Base-by-base conservation (phyloP, 371 early-diverging fungal genomes). In the Umbelopsis sp. region DNA sequence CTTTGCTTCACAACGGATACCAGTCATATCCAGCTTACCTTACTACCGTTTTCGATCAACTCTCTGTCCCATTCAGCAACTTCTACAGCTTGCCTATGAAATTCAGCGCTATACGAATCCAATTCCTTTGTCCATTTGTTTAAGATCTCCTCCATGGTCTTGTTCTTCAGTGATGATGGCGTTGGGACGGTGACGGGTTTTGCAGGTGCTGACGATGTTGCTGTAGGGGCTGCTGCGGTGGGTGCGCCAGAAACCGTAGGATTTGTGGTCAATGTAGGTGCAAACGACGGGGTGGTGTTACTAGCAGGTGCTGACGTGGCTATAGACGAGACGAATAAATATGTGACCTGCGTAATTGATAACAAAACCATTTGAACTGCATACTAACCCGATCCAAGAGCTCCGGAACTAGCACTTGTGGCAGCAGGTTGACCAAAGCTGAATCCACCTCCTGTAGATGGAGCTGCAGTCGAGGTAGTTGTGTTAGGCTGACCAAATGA, bases 41-140 rank as follows among this genome's bases (percentile, higher is more conserved):
- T 85, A 63, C 86, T 86, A 20, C 93, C 93, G 71, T 96, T 96
- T 67, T 92, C 89, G 70, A 97, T 87, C 63, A 97, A 76, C 70
- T 87, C 86, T 38, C 88, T 86, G 81, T 97, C 97, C 94, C 93
- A 93, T 53, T 91, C 84, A 48, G 88, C 84, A n/a, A 96, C 91
- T 69, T 93, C 89, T 65, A 79, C 83, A 2, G 96, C 97, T 78
- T 94, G 93, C 32, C 84, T 84, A 66, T 94, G 95, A 84, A 97
- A 97, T 45, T 93, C 91, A 18, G 85, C 85, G 0, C 94, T 91
- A 65, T 90, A 89, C 57, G 80, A 81, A 44, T 92, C 89, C 53
- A 97, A 80, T 71, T 96, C 94, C 38, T 80, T 80, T 18, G 91
- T 92, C 96, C 96, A 97, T 72, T 88, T 83, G 63, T 92, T 91